phyloP scores from a whole-genome alignment of 495 filamentous ascomycete genomes.

The Daldinia concentrica region DNA sequence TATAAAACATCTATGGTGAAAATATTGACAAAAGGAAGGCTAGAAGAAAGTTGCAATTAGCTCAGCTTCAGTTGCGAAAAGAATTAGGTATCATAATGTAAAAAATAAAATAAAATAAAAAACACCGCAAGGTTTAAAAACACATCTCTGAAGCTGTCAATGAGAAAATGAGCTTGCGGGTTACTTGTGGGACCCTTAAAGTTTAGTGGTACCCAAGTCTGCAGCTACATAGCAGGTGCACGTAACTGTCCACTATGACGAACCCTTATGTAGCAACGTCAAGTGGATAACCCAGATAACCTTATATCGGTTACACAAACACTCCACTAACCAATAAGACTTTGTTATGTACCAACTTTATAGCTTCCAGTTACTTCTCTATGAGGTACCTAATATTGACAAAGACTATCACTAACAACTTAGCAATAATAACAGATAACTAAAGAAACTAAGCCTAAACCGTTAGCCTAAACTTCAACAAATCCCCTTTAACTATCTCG shows the following conservation, averaged over 20 bases:
- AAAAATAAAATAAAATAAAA: background rate
- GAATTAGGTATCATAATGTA: conserved; percentile 3
- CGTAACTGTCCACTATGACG: conserved; percentile 14
- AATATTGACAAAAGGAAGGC: conserved; percentile 16
- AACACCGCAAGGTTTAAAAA: conserved; percentile 1
- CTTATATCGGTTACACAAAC: background rate
- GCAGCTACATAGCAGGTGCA: background rate
- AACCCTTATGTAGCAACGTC: background rate
- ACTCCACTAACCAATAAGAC: background rate
- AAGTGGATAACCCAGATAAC: background rate
- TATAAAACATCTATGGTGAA: conserved; percentile 5
- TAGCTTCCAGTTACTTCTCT: no score
- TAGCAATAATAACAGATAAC: background rate
- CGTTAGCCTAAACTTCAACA: conserved; percentile 57
- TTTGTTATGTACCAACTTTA: no score
- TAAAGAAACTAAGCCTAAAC: conserved; percentile 1
- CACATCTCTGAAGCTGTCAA: conserved; percentile 13
- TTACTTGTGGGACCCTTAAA: conserved; percentile 17
- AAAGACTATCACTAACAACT: no score
- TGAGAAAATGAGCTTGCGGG: conserved; percentile 8
- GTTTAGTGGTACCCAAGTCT: background rate
- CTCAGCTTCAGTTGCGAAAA: conserved; percentile 15
- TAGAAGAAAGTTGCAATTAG: conserved; percentile 25
- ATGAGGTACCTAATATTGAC: no score
- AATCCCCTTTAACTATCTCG: conserved; percentile 54